Evolutionary conservation across 768 basidiomycete species (phyloP).

Genomic region (Leccinum arenicola): DNA sequence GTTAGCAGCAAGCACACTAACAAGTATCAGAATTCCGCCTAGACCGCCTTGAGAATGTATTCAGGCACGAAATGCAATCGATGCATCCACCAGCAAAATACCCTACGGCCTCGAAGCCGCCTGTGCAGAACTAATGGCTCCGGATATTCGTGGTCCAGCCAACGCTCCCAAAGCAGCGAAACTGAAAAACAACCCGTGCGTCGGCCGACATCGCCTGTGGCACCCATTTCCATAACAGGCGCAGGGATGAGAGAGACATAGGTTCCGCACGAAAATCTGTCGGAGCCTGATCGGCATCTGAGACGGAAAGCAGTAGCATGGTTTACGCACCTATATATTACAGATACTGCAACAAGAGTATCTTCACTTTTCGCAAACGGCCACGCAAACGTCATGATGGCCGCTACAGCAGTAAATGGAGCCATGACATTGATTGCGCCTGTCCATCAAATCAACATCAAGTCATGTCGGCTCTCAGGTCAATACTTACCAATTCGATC

Average conservation of each 20-base stretch:
- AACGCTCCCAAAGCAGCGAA: constrained; percentile 61
- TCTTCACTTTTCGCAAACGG: constrained; percentile 51
- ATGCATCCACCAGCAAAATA: constrained; percentile 40
- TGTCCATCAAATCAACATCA: constrained; percentile 14
- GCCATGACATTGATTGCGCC: constrained; percentile 69
- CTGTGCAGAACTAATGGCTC: constrained; percentile 55
- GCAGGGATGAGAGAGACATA: constrained; percentile 45
- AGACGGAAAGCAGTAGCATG: not conserved
- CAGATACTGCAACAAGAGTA: constrained; percentile 46
- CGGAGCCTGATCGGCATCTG: not conserved
- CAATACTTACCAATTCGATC: constrained; percentile 48
- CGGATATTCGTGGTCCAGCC: constrained; percentile 70
- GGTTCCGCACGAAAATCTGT: constrained; percentile 58
- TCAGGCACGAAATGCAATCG: not conserved
- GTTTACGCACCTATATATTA: constrained; percentile 60
- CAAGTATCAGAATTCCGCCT: constrained; percentile 42
- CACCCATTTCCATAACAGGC: no score
- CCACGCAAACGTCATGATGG: constrained; percentile 65
- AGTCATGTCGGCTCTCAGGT: not conserved
- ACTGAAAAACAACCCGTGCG: constrained; percentile 60
- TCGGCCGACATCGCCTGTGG: constrained; percentile 53
- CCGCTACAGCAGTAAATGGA: constrained; percentile 57
- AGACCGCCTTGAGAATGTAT: not conserved
- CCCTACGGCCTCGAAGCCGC: constrained; percentile 37
- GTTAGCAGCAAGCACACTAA: constrained; percentile 41